Conservation (phyloP, 352 stramenopile genomes). For the Globisporangium ultimum region DNA sequence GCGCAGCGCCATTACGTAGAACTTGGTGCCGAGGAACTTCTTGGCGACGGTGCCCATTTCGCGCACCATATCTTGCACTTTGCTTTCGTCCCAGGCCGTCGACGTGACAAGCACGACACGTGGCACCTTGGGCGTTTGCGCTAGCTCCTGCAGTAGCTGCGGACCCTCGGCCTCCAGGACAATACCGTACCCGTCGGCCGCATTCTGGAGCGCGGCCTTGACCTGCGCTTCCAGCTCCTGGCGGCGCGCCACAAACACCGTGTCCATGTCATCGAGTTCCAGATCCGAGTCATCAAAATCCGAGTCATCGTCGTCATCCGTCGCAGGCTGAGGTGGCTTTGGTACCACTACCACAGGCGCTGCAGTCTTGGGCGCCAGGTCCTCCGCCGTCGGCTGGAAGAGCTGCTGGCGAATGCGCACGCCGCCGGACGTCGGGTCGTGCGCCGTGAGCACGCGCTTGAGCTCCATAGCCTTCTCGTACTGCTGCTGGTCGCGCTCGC, state of each 20-base stretch:
- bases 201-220: constrained; percentile 37
- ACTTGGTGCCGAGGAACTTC: constrained; percentile 55
- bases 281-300: constrained; percentile 15
- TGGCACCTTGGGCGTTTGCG: constrained; percentile 29
- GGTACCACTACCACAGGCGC: not conserved
- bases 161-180: constrained; percentile 27
- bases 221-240: constrained; percentile 47
- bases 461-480: constrained; percentile 66
- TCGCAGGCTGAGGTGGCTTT: not conserved
- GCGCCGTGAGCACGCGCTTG: constrained; percentile 50
- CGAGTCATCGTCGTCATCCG: constrained; percentile 15
- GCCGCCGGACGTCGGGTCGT: constrained; percentile 48
- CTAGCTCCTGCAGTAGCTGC: constrained; percentile 36
- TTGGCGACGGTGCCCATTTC: constrained; percentile 42
- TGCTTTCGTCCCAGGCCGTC: constrained; percentile 2
- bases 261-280: constrained; percentile 21
- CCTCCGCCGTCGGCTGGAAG: constrained; percentile 31
- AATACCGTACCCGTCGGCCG: constrained; percentile 49
- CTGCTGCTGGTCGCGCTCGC: constrained; percentile 49
- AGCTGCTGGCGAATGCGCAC: constrained; percentile 61
- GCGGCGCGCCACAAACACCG: constrained; percentile 31
- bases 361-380: not conserved
- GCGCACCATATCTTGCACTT: constrained; percentile 25
- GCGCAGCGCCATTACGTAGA: constrained; percentile 36
- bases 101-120: constrained; percentile 37